phyloP scores from a whole-genome alignment of 257 asterid species.

The Nicotiana tomentosiformis region DNA sequence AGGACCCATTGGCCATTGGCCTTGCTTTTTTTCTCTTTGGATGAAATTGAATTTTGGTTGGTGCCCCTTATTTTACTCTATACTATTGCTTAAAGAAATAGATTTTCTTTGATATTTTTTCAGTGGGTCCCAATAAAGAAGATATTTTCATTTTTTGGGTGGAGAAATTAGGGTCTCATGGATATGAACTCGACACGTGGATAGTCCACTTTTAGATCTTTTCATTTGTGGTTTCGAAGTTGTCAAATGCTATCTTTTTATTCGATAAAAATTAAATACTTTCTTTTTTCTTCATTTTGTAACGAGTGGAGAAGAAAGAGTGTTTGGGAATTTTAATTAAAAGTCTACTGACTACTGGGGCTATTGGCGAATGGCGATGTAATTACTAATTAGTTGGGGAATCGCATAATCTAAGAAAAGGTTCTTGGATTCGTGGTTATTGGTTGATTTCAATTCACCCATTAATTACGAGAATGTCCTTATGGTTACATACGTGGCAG shows the following conservation, averaged over 20 bases:
- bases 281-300: background rate
- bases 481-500: background rate
- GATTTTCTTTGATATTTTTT: constrained; percentile 15
- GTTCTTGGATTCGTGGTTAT: background rate
- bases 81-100: background rate
- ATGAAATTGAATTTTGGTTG: background rate
- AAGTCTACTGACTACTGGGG: background rate
- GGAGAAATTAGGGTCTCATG: constrained; percentile 17
- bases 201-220: constrained; percentile 21
- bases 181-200: constrained; percentile 55
- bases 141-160: constrained; percentile 43
- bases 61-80: background rate
- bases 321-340: background rate
- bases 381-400: background rate
- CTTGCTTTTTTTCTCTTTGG: background rate
- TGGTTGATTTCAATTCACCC: constrained; percentile 1
- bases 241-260: constrained; percentile 31
- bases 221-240: constrained; percentile 45
- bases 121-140: constrained; percentile 27
- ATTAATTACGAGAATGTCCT: background rate
- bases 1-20: constrained; percentile 13
- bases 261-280: background rate
- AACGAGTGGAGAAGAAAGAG: background rate
- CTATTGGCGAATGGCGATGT: background rate
- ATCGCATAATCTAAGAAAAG: background rate